These are phyloP conservation scores for Eucalyptus cloeziana DNA, from an alignment of 345 rosid species.

Conservation along the genomic window DNA sequence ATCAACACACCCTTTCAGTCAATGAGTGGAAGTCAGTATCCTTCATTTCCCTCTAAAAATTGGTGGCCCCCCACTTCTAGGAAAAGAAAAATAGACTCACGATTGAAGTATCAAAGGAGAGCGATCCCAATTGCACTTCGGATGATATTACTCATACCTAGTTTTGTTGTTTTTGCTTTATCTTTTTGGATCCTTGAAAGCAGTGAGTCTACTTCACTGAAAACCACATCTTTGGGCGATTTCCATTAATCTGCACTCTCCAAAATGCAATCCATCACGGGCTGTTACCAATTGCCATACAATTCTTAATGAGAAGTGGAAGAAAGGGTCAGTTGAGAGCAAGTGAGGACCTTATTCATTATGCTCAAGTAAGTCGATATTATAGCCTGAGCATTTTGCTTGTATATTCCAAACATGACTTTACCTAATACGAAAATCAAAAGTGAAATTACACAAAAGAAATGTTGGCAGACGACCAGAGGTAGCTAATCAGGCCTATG, in stretches of 20 bases:
- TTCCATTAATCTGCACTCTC: conserved; percentile 62
- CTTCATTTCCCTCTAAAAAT: neutral
- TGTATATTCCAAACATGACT: conserved; percentile 67
- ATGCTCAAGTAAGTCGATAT: conserved; percentile 44
- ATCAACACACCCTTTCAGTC: neutral
- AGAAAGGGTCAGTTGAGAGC: neutral
- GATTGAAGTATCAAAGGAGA: neutral
- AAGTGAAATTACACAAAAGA: neutral
- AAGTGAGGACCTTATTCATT: conserved; percentile 33
- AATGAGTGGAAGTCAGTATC: neutral
- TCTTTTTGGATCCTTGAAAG: conserved; percentile 32
- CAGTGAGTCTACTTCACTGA: conserved; percentile 44
- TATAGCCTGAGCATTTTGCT: conserved; percentile 58
- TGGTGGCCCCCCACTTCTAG: neutral
- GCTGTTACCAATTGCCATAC: neutral
- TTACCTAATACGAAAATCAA: conserved; percentile 26
- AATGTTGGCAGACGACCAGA: neutral
- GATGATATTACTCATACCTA: conserved; percentile 4
- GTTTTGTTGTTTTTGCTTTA: conserved; percentile 9
- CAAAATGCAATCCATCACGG: neutral
- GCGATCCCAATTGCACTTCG: neutral
- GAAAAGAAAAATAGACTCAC: neutral
- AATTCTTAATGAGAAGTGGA: neutral
- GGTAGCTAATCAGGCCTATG: neutral
- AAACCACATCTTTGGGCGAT: conserved; percentile 56